Evolutionary conservation across 2,329 filamentous ascomycete species (phyloP).

Genomic region (Botrytis squamosa): DNA sequence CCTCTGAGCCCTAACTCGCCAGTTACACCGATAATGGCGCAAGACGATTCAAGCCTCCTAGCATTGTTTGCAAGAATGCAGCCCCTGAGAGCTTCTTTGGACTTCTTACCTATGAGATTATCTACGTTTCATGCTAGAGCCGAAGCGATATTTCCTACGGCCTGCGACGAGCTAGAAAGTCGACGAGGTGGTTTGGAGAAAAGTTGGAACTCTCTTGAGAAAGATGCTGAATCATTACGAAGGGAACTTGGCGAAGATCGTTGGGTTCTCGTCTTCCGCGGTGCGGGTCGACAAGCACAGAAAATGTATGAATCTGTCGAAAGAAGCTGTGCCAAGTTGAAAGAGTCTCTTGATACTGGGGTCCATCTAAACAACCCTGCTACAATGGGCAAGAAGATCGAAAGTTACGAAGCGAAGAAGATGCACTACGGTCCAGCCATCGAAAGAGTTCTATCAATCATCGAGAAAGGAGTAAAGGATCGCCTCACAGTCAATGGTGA

Average conservation of each 20-base stretch:
- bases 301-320: slow-evolving; percentile 98
- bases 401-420: slow-evolving; percentile 93
- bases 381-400: slow-evolving; percentile 75
- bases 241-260: slow-evolving; percentile 92
- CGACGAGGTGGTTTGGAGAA: slow-evolving; percentile 72
- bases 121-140: slow-evolving; percentile 82
- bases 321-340: slow-evolving; percentile 78
- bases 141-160: slow-evolving; percentile 77
- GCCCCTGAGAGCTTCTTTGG: slow-evolving; percentile 84
- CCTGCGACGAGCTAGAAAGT: slow-evolving; percentile 83
- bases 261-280: slow-evolving; percentile 94
- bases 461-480: slow-evolving; percentile 92
- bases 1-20: slow-evolving; percentile 63
- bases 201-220: slow-evolving; percentile 85
- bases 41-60: slow-evolving; percentile 85
- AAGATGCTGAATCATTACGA: slow-evolving; percentile 83
- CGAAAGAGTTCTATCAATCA: slow-evolving; percentile 85
- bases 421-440: slow-evolving; percentile 92
- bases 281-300: slow-evolving; percentile 84
- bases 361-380: slow-evolving; percentile 71
- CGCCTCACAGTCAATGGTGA: slow-evolving; percentile 96
- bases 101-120: slow-evolving; percentile 93
- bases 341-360: slow-evolving; percentile 73
- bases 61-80: slow-evolving; percentile 95
- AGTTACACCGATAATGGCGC: slow-evolving; percentile 55